Evolutionary conservation across 306 rosid genomes (phyloP).

Genomic region (Quercus ilex): DNA sequence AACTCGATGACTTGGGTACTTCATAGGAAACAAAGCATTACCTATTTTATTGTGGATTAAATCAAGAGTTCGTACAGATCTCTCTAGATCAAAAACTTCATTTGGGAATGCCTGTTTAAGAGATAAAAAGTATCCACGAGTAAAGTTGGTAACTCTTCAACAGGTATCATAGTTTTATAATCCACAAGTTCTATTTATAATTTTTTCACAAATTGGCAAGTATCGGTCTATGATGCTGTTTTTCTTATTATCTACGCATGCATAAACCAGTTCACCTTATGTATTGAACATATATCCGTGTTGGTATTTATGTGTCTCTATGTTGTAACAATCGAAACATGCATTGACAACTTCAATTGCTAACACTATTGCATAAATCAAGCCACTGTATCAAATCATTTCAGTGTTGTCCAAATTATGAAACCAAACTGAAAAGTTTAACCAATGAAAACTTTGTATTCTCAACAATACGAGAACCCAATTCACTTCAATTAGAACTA

Average conservation of each 20-base stretch:
- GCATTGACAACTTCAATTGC: background rate
- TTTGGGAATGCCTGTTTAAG: conserved; percentile 69
- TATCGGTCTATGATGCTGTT: background rate
- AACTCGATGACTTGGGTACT: background rate
- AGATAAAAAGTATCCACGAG: background rate
- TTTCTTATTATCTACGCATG: background rate
- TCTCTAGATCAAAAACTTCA: conserved; percentile 72
- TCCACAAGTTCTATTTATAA: background rate
- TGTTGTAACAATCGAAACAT: background rate
- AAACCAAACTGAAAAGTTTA: background rate
- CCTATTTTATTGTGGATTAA: conserved; percentile 80
- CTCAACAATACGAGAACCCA: background rate
- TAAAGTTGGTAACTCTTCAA: background rate
- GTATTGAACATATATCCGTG: background rate
- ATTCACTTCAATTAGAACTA: background rate
- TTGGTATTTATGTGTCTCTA: background rate
- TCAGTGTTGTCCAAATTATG: background rate
- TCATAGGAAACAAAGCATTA: conserved; percentile 9
- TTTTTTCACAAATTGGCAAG: background rate
- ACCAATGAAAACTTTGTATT: background rate
- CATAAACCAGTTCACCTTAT: background rate
- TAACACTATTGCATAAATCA: background rate
- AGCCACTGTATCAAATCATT: background rate
- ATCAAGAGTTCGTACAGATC: conserved; percentile 86
- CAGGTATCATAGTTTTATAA: background rate